phyloP scores from a whole-genome alignment of 805 yeast genomes.

The Candida maltosa region DNA sequence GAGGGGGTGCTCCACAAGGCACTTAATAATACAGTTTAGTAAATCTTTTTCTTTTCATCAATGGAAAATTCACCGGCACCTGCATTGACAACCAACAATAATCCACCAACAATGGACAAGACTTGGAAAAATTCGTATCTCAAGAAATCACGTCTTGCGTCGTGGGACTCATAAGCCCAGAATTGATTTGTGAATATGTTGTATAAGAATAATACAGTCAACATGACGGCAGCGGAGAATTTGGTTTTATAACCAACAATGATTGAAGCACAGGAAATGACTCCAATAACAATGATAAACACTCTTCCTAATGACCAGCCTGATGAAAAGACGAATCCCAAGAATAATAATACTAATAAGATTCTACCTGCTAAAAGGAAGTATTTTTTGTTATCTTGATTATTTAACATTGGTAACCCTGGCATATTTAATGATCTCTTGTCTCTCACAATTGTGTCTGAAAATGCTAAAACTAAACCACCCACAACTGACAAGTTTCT shows the following conservation, averaged over 20 bases:
- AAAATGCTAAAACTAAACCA: constrained; percentile 81
- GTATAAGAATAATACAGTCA: constrained; percentile 68
- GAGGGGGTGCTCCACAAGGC: no score
- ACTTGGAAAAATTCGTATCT: constrained; percentile 95
- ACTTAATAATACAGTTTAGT: no score
- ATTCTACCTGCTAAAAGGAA: constrained; percentile 85
- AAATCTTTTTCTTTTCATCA: constrained; percentile 94
- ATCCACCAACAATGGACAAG: constrained; percentile 90
- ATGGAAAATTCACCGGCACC: constrained; percentile 95
- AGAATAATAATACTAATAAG: constrained; percentile 76
- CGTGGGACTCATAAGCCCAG: constrained; percentile 73
- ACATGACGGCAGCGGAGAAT: constrained; percentile 71
- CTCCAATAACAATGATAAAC: constrained; percentile 65
- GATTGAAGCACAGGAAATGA: constrained; percentile 68
- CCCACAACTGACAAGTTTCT: constrained; percentile 90
- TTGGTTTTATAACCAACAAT: constrained; percentile 92
- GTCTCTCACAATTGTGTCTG: constrained; percentile 81
- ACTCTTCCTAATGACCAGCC: constrained; percentile 67
- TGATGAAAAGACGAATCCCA: constrained; percentile 78
- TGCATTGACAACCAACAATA: constrained; percentile 83
- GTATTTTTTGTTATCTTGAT: constrained; percentile 74
- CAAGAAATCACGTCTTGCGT: constrained; percentile 80
- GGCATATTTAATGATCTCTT: constrained; percentile 65
- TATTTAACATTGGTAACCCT: constrained; percentile 70
- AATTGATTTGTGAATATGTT: constrained; percentile 81